These are phyloP conservation scores for Tylopilus cervinicoccineus DNA, from an alignment of 768 basidiomycete genomes.

Conservation along the genomic window DNA sequence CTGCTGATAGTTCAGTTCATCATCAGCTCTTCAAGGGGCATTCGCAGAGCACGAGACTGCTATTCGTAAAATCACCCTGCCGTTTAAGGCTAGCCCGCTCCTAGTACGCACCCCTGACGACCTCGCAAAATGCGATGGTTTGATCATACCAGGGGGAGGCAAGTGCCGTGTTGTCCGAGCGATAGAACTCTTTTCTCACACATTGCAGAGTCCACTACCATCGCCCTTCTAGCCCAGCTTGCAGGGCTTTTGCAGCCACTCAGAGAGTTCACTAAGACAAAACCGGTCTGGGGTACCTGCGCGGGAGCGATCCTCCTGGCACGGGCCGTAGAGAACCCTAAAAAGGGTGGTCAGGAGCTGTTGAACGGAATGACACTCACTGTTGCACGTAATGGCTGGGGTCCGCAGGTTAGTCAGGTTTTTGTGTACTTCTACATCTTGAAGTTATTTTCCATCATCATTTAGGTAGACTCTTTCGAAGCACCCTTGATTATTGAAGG, in stretches of 20 bases:
- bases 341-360: conserved; percentile 85
- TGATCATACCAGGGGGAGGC: conserved; percentile 95
- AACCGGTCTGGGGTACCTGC: conserved; percentile 93
- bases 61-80: conserved; percentile 53
- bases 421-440: neutral
- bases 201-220: conserved; percentile 81
- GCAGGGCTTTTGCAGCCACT: conserved; percentile 81
- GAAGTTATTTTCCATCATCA: neutral
- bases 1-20: neutral
- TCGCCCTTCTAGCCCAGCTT: conserved; percentile 69
- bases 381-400: conserved; percentile 88
- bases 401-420: conserved; percentile 64
- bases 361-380: conserved; percentile 76
- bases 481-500: conserved; percentile 62
- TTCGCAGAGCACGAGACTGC: conserved; percentile 82
- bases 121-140: conserved; percentile 68
- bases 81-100: conserved; percentile 42
- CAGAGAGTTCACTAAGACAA: conserved; percentile 60
- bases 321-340: conserved; percentile 66
- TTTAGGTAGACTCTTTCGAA: conserved; percentile 88
- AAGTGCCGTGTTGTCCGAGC: conserved; percentile 13
- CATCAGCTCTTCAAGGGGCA: conserved; percentile 84
- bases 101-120: conserved; percentile 77
- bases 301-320: conserved; percentile 92
- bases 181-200: neutral